Base-by-base conservation (phyloP, 768 basidiomycete species). In the Leccinellum luteum region DNA sequence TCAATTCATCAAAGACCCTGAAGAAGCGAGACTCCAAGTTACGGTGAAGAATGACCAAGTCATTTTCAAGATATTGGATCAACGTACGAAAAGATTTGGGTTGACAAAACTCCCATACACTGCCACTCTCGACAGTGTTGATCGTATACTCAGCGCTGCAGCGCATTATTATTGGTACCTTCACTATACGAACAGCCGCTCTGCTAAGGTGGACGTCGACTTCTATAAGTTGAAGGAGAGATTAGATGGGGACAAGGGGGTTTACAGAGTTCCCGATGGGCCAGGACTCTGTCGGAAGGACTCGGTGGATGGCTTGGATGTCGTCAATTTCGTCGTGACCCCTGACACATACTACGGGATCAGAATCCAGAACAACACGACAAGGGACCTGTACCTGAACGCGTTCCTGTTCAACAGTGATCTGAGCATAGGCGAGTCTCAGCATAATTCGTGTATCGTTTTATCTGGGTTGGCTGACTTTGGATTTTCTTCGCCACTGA, bases 331-430 rank as follows among this genome's bases (percentile, higher is more conserved):
- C 43, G 53, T 52, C 17, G 55, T 67, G 7, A 64, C 74, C n/a
- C 66, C 69, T 19, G 6, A 58, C 0, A 67, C 56, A 5, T 35
- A 60, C 3, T 69, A 77, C 13, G 78, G 76, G 14, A 64, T 79
- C 52, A 69, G 66, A 8, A 65, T 78, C 31, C 64, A 64, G 55
- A 78, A 79, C 58, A 55, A 69, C 1, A 71, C 73, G 0, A 61
- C 67, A 44, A 27, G 64, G 17, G 62, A 68, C 7, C 57, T 79
- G 6, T 79, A 77, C 49, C 64, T 75, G 21, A 76, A 75, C 32
- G 66, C 76, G 6, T 77, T 78, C 61, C 74, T 76, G 56, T 80
- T 79, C 51, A 78, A 79, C 10, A 69, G 66, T n/a, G 73, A 74
- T 50, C 59, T 77, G 38, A 66, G 67, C 1, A 75, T 79, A 49